Percentiles rank a stretch among this genome's conserved stretches.
Conservation (phyloP, 2,329 filamentous ascomycete genomes). For the Neoscytalidium dimidiatum region DNA sequence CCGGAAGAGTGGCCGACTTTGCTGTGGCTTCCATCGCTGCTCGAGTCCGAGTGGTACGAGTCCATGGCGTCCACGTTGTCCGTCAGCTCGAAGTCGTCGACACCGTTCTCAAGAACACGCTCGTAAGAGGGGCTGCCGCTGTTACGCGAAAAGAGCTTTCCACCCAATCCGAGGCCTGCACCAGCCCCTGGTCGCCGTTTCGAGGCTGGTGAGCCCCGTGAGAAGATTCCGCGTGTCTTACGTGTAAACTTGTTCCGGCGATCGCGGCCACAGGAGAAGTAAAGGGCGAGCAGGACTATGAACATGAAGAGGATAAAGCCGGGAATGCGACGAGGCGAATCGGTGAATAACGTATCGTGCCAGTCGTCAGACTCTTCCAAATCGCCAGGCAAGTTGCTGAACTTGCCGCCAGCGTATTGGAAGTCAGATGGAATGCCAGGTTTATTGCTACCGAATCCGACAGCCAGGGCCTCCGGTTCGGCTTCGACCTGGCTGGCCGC, state of each 20-base stretch:
- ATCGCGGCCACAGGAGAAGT: conserved; percentile 78
- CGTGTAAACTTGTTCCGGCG: conserved; percentile 62
- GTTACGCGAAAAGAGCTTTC: conserved; percentile 51
- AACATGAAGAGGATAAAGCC: conserved; percentile 77
- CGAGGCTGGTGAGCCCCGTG: conserved; percentile 36
- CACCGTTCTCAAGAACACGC: conserved; percentile 75
- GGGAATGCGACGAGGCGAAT: conserved; percentile 66
- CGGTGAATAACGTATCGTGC: conserved; percentile 64
- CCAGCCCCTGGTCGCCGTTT: conserved; percentile 29
- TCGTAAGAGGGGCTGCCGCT: conserved; percentile 65
- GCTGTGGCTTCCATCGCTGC: conserved; percentile 61
- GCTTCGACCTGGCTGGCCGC: conserved; percentile 75
- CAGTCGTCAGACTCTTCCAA: conserved; percentile 53
- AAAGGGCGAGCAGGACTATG: conserved; percentile 68
- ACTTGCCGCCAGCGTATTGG: conserved; percentile 70
- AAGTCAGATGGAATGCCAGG: conserved; percentile 72
- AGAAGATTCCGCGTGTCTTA: conserved; percentile 52
- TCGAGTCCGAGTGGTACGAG: conserved; percentile 20
- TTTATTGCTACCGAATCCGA: conserved; percentile 91
- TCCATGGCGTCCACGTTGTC: conserved; percentile 62
- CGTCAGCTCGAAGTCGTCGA: conserved; percentile 74
- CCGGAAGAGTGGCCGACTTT: conserved; percentile 65
- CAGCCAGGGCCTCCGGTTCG: conserved; percentile 62
- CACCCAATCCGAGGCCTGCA: conserved; percentile 24
- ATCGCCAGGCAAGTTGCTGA: conserved; percentile 44